phyloP scores from a whole-genome alignment of 2,329 filamentous ascomycete genomes.

The Achaetomium macrosporum region DNA sequence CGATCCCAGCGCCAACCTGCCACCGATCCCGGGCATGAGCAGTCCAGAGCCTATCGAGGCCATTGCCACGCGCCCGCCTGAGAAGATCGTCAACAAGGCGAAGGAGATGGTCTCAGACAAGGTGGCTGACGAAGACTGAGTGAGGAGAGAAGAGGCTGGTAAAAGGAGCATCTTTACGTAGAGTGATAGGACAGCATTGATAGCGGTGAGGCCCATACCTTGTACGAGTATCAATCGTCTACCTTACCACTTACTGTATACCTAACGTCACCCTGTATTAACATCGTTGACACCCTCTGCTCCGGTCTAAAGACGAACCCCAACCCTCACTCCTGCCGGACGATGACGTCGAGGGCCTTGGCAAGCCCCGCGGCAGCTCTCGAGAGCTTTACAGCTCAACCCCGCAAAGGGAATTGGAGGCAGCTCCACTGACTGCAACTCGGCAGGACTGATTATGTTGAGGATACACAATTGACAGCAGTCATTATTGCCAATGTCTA shows the following conservation, averaged over 20 bases:
- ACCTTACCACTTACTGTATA: no score
- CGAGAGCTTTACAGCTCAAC: slow-evolving; percentile 6
- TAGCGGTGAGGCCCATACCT: neutral
- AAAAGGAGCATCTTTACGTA: neutral
- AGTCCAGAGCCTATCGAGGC: slow-evolving; percentile 39
- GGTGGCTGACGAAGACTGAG: slow-evolving; percentile 45
- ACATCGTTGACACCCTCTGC: no score
- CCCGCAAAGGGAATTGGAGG: slow-evolving; percentile 3
- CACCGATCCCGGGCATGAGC: slow-evolving; percentile 45
- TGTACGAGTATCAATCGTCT: neutral
- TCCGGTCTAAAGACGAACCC: slow-evolving; percentile 1
- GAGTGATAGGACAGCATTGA: neutral
- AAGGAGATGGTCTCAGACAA: slow-evolving; percentile 49
- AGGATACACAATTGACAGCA: neutral
- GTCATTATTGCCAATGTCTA: slow-evolving; percentile 4
- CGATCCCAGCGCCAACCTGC: slow-evolving; percentile 36
- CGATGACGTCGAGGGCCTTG: slow-evolving; percentile 8
- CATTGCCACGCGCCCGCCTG: slow-evolving; percentile 33
- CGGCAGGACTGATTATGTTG: neutral
- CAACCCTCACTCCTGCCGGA: neutral
- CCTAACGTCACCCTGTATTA: no score
- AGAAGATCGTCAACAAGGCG: slow-evolving; percentile 45
- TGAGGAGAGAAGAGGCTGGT: neutral
- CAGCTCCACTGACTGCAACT: neutral
- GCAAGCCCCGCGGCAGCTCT: slow-evolving; percentile 8